These are phyloP conservation scores for Ilyonectria sp. DNA, from an alignment of 2,329 filamentous ascomycete species.

Conservation along the genomic window DNA sequence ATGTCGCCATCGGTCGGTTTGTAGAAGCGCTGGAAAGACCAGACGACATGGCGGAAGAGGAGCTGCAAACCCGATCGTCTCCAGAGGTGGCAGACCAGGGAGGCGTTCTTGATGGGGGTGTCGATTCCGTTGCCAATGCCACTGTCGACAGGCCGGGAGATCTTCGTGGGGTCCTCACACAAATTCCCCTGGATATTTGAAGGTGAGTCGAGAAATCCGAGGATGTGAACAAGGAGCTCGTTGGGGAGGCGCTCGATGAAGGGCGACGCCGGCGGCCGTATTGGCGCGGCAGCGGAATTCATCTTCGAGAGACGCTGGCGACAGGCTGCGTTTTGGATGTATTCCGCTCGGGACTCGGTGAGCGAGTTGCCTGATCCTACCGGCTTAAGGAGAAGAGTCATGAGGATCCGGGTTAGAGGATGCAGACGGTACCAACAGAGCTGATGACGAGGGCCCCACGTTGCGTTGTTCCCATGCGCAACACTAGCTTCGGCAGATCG, in stretches of 20 bases:
- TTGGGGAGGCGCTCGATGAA: conserved; percentile 65
- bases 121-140: conserved; percentile 7
- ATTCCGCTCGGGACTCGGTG: conserved; percentile 9
- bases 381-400: conserved; percentile 16
- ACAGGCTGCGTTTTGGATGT: background rate
- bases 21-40: conserved; percentile 55
- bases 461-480: conserved; percentile 23
- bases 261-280: background rate
- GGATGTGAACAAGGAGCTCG: conserved; percentile 72
- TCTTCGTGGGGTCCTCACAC: conserved; percentile 63
- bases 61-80: conserved; percentile 65
- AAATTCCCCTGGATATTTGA: conserved; percentile 65
- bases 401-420: conserved; percentile 28
- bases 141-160: conserved; percentile 44
- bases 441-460: conserved; percentile 31
- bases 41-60: conserved; percentile 71
- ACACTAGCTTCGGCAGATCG: conserved; percentile 29
- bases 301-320: background rate
- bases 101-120: conserved; percentile 68
- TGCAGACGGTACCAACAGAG: conserved; percentile 19
- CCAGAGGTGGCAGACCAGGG: conserved; percentile 68
- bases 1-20: conserved; percentile 43
- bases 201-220: conserved; percentile 66
- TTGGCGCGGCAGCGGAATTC: background rate
- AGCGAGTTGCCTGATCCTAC: conserved; percentile 13